These are phyloP conservation scores for Oidium heveae DNA, from an alignment of 2,329 filamentous ascomycete genomes.

Conservation along the genomic window DNA sequence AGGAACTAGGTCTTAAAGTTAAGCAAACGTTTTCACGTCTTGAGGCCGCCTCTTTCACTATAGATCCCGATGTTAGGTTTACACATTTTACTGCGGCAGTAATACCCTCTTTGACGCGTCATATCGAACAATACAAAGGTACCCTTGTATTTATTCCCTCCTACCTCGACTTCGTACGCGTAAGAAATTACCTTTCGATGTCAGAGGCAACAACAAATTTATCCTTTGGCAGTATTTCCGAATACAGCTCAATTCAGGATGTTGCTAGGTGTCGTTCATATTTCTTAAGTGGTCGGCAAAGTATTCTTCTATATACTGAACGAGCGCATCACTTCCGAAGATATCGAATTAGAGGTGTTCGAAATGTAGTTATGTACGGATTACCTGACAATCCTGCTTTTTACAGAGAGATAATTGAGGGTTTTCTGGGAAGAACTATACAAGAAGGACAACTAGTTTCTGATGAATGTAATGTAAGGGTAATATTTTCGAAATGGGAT, in stretches of 20 bases:
- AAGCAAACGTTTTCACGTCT: conserved; percentile 83
- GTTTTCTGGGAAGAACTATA: conserved; percentile 35
- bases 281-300: conserved; percentile 62
- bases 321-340: conserved; percentile 90
- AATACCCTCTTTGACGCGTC: conserved; percentile 47
- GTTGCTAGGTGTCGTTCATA: conserved; percentile 66
- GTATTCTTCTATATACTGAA: conserved; percentile 72
- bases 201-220: conserved; percentile 27
- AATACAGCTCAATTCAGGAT: conserved; percentile 61
- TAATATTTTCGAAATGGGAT: conserved; percentile 73
- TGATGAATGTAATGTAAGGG: conserved; percentile 32
- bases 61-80: conserved; percentile 72
- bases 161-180: conserved; percentile 82
- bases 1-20: conserved; percentile 43
- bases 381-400: conserved; percentile 72
- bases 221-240: conserved; percentile 61
- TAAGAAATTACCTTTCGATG: conserved; percentile 77
- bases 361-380: conserved; percentile 68
- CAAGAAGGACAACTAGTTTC: conserved; percentile 27
- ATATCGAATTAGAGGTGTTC: conserved; percentile 61
- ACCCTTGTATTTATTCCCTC: conserved; percentile 76
- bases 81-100: conserved; percentile 70
- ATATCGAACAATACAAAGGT: conserved; percentile 38
- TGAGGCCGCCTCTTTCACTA: conserved; percentile 39
- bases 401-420: conserved; percentile 51